A percentile compares a stretch with the other conserved stretches of the same genome.
These are phyloP conservation scores for Fusarium sambucinum DNA, from an alignment of 2,329 filamentous ascomycete species.

Conservation along the genomic window DNA sequence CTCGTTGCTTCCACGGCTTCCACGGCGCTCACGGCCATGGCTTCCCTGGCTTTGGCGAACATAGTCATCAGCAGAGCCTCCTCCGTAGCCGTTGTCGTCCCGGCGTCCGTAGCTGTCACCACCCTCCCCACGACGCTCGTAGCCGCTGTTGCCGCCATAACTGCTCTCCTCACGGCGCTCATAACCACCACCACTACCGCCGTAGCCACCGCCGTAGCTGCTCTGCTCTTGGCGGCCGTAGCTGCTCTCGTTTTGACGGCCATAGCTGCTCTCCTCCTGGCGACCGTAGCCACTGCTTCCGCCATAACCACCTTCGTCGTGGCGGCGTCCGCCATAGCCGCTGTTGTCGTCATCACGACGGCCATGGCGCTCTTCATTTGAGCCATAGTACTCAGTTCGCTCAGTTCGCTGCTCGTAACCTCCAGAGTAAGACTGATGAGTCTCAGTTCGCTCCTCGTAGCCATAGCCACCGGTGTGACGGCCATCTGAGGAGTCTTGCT, in stretches of 20 bases:
- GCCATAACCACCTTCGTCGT: slow-evolving; percentile 20
- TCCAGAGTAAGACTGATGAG: slow-evolving; percentile 62
- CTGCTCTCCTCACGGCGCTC: slow-evolving; percentile 38
- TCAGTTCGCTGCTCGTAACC: slow-evolving; percentile 68
- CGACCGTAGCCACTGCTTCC: slow-evolving; percentile 19
- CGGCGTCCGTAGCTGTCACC: slow-evolving; percentile 45
- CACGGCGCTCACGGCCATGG: slow-evolving; percentile 29
- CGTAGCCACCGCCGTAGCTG: slow-evolving; percentile 31
- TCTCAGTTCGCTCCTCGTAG: slow-evolving; percentile 70
- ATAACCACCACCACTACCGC: slow-evolving; percentile 30
- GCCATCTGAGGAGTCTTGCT: slow-evolving; percentile 59
- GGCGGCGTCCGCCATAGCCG: slow-evolving; percentile 26
- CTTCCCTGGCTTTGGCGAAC: slow-evolving; percentile 39
- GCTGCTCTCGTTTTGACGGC: slow-evolving; percentile 5
- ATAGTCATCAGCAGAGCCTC: slow-evolving; percentile 44
- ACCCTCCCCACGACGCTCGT: slow-evolving; percentile 35
- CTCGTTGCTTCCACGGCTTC: slow-evolving; percentile 31
- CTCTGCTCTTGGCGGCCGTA: slow-evolving; percentile 42
- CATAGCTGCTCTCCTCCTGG: slow-evolving; percentile 22
- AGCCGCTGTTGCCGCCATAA: slow-evolving; percentile 32
- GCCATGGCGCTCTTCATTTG: slow-evolving; percentile 49
- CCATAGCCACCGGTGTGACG: slow-evolving; percentile 62
- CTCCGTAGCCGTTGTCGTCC: slow-evolving; percentile 48
- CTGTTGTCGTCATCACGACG: slow-evolving; percentile 44
- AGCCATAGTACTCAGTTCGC: slow-evolving; percentile 60